A percentile compares a stretch with the other conserved stretches of the same genome.
Conservation (phyloP, 495 filamentous ascomycete genomes). For the Aeminium ludgeri region DNA sequence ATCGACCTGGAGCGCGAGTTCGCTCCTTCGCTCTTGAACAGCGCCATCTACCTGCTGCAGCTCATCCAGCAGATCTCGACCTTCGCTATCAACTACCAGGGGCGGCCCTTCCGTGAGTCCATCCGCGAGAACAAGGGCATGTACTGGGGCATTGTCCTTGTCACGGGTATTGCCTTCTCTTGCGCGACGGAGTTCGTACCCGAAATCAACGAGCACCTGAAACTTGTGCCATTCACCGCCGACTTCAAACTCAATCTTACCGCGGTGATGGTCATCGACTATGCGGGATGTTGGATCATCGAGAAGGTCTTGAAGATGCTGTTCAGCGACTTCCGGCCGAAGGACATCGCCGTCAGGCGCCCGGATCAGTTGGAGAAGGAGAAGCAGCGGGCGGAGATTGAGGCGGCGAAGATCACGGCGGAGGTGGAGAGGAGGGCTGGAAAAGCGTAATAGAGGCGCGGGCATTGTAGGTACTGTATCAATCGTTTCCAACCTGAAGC, state of each 20-base stretch:
- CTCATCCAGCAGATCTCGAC: conserved; percentile 99
- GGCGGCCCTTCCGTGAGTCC: conserved; percentile 88
- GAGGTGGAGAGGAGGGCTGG: conserved; percentile 10
- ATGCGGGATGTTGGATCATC: conserved; percentile 70
- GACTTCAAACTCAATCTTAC: conserved; percentile 88
- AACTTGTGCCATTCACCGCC: conserved; percentile 74
- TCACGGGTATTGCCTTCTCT: conserved; percentile 78
- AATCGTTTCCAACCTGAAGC: neutral
- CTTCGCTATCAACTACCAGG: conserved; percentile 99
- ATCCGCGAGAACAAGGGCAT: conserved; percentile 92
- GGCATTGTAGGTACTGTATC: neutral
- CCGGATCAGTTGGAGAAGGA: conserved; percentile 78
- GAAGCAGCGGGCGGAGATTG: conserved; percentile 43
- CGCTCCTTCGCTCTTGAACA: conserved; percentile 83
- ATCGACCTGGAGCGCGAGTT: conserved; percentile 95
- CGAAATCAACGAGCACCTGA: conserved; percentile 85
- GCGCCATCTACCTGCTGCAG: conserved; percentile 91
- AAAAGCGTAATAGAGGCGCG: conserved; percentile 7
- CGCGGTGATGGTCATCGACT: conserved; percentile 73
- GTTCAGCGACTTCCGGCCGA: conserved; percentile 85
- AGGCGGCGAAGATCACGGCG: conserved; percentile 28
- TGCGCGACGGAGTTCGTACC: conserved; percentile 94
- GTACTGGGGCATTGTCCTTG: conserved; percentile 88
- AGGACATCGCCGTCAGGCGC: conserved; percentile 78
- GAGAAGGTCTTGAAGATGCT: conserved; percentile 71